phyloP scores from a whole-genome alignment of 805 yeast species.

The Wickerhamomyces strasburgensis region DNA sequence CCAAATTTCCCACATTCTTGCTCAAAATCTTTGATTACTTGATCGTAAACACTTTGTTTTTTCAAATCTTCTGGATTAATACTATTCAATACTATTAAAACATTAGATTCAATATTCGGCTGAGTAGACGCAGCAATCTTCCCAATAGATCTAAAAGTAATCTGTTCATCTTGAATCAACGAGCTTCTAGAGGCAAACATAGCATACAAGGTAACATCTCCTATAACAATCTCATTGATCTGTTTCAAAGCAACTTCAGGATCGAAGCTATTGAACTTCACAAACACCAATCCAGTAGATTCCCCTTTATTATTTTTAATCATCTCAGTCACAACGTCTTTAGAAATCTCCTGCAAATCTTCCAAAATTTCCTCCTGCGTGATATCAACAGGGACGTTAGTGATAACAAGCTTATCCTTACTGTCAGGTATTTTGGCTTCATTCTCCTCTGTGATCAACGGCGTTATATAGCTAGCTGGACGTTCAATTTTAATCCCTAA shows the following conservation, averaged over 20 bases:
- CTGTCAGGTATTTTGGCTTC: constrained; percentile 29
- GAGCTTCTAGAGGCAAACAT: constrained; percentile 34
- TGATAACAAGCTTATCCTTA: constrained; percentile 41
- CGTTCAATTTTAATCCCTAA: constrained; percentile 32
- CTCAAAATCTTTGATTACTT: constrained; percentile 47
- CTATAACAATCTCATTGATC: constrained; percentile 33
- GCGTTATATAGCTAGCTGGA: constrained; percentile 42
- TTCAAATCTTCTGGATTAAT: constrained; percentile 60
- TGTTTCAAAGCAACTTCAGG: constrained; percentile 22
- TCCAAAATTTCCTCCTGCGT: constrained; percentile 40
- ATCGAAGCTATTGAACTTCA: constrained; percentile 30
- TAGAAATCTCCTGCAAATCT: constrained; percentile 31
- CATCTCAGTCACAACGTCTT: constrained; percentile 2
- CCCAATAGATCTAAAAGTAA: constrained; percentile 22
- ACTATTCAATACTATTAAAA: constrained; percentile 62
- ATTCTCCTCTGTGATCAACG: constrained; percentile 12
- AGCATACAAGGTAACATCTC: constrained; percentile 32
- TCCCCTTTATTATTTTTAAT: constrained; percentile 38
- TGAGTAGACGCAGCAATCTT: constrained; percentile 11
- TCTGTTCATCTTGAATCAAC: constrained; percentile 13
- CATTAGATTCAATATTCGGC: constrained; percentile 32
- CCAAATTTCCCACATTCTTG: constrained; percentile 49
- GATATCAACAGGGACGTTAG: constrained; percentile 38
- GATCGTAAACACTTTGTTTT: constrained; percentile 42
- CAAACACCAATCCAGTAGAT: constrained; percentile 57